Evolutionary conservation across 257 asterid genomes (phyloP), one percentile per base, ranked within the genome.

Genomic region (Nicotiana knightiana): DNA sequence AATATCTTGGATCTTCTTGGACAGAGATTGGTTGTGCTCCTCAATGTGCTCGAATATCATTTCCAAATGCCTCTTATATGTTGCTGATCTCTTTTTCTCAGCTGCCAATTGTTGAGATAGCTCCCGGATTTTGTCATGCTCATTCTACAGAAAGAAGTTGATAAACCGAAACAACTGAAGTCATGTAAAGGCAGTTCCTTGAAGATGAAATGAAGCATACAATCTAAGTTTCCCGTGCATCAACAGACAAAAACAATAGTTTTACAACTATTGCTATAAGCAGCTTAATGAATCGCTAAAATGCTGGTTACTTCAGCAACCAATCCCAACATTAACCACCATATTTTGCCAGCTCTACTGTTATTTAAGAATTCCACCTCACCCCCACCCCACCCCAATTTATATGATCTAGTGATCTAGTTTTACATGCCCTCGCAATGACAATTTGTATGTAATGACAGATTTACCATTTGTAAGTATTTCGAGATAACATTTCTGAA

Each of bases 31-130:
- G 78, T 95, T 91, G 88, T 95, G 97, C 82, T 93, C 97, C 84
- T 96, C 99, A 35, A 93, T 96, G 88, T 91, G 98, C 87, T 93
- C 97, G 67, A 95, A 91, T 51, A 95, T 88, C 93, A 88, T 91
- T 82, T 93, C 99, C 97, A 95, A 87, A 82, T 93, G 98, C 89
- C 95, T 87, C 87, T 95, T 95, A 83, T 95, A 95, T 7, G 92
- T 85, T 0, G 99, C 99, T 16, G 93, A 91, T 84, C 94, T 90
- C 93, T 93, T 95, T 87, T 93, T 96, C 93, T 94, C 98, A 53
- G 90, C 83, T 2, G 99, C 97, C 82, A 95, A 91, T 86, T 95
- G 99, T 66, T 92, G 97, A 8, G 98, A 88, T 32, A 95, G 92
- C 78, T 93, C 99, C 80, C 97, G 88, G 66, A 95, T 95, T 86